These are phyloP conservation scores for Sextonia rubra DNA, from an alignment of 164 flowering plant genomes.

Conservation along the genomic window DNA sequence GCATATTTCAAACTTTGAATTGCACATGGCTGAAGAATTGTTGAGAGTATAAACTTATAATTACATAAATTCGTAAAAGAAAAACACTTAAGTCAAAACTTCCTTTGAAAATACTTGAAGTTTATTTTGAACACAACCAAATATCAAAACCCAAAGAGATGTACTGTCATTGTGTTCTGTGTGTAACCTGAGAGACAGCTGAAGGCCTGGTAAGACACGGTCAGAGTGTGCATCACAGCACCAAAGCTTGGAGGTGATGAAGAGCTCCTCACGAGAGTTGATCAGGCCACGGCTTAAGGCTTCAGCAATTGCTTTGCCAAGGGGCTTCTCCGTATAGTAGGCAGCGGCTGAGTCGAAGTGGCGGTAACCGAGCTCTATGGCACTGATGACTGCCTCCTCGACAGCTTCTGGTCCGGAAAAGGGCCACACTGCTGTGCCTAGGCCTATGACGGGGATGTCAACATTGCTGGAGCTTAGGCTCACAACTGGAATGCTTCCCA, in stretches of 20 bases:
- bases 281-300: constrained; percentile 24
- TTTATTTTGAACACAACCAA: too few species aligned
- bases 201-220: constrained; percentile 28
- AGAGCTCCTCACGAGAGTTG: constrained; percentile 23
- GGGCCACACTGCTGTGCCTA: constrained; percentile 21
- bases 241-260: constrained; percentile 28
- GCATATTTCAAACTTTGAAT: too few species aligned
- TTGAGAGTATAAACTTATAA: too few species aligned
- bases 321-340: constrained; percentile 18
- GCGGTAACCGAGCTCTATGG: constrained; percentile 26
- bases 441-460: constrained; percentile 18
- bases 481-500: constrained; percentile 2
- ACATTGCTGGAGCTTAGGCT: constrained; percentile 5
- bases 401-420: constrained; percentile 5
- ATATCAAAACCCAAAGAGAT: too few species aligned
- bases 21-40: too few species aligned
- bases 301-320: constrained; percentile 30
- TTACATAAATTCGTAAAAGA: too few species aligned
- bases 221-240: constrained; percentile 20
- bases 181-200: constrained; percentile 21
- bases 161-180: too few species aligned
- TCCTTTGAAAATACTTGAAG: too few species aligned
- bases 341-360: constrained; percentile 27
- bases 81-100: too few species aligned
- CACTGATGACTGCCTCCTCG: constrained; percentile 8